Conservation (phyloP, 257 asterid genomes). For the Rehmannia glutinosa region DNA sequence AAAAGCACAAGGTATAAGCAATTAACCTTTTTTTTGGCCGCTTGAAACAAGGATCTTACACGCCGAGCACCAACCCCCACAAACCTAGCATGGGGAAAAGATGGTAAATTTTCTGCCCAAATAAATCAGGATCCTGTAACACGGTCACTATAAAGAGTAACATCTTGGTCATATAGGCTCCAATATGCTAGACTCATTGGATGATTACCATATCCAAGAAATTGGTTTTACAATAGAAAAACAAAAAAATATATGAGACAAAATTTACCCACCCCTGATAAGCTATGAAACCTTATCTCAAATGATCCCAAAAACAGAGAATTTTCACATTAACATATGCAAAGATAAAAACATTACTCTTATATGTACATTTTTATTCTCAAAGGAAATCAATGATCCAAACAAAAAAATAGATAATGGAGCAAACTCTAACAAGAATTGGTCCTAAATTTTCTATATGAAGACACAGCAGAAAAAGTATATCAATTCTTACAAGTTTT, state of each 20-base stretch:
- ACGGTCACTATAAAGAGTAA: background rate
- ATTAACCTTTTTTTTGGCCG: conserved; percentile 88
- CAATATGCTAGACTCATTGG: background rate
- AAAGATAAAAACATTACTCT: background rate
- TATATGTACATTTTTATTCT: background rate
- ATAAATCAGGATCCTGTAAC: background rate
- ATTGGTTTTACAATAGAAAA: background rate
- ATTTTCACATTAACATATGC: background rate
- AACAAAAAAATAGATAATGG: background rate
- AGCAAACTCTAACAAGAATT: background rate
- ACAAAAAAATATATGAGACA: background rate
- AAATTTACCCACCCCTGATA: background rate
- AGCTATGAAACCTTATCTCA: background rate
- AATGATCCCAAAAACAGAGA: background rate
- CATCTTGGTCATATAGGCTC: background rate
- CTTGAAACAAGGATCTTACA: conserved; percentile 96
- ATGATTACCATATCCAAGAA: background rate
- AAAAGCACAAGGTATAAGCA: conserved; percentile 6
- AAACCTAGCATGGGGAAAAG: conserved; percentile 55
- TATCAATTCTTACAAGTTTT: background rate
- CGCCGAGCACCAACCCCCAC: conserved; percentile 99
- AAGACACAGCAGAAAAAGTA: background rate
- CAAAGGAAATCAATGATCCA: background rate
- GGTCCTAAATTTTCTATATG: background rate
- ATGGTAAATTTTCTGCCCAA: conserved; percentile 13